Conservation (phyloP, 768 basidiomycete genomes). For the Tephrocybe rancida region DNA sequence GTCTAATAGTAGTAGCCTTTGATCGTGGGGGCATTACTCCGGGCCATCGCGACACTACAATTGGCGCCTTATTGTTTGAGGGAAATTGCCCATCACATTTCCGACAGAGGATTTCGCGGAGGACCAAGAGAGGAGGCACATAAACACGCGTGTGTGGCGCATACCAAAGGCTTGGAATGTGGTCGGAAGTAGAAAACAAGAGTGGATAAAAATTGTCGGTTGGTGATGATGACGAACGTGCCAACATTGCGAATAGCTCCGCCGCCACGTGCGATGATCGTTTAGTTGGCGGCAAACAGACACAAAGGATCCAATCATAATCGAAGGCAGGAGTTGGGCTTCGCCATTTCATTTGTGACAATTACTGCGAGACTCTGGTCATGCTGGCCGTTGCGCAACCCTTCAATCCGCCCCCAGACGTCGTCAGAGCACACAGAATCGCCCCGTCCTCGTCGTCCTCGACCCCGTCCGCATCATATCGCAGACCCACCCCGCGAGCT, state of each 20-base stretch:
- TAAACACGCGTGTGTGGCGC: too few relatives aligned
- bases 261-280: constrained; percentile 5
- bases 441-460: constrained; percentile 10
- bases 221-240: constrained; percentile 1
- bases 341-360: not conserved
- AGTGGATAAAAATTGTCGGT: too few relatives aligned
- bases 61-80: too few relatives aligned
- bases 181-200: too few relatives aligned
- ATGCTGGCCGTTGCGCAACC: constrained; percentile 20
- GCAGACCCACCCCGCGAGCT: not conserved
- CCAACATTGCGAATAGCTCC: not conserved
- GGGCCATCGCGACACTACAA: too few relatives aligned
- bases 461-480: constrained; percentile 2
- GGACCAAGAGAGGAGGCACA: too few relatives aligned
- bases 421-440: not conserved
- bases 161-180: too few relatives aligned
- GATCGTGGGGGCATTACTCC: too few relatives aligned
- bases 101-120: too few relatives aligned
- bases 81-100: too few relatives aligned
- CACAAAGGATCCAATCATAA: not conserved
- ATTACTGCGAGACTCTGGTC: not conserved
- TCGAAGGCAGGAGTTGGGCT: not conserved
- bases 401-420: constrained; percentile 15
- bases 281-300: not conserved
- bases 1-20: too few relatives aligned